phyloP scores from a whole-genome alignment of 306 rosid genomes.

The Sophora flavescens region DNA sequence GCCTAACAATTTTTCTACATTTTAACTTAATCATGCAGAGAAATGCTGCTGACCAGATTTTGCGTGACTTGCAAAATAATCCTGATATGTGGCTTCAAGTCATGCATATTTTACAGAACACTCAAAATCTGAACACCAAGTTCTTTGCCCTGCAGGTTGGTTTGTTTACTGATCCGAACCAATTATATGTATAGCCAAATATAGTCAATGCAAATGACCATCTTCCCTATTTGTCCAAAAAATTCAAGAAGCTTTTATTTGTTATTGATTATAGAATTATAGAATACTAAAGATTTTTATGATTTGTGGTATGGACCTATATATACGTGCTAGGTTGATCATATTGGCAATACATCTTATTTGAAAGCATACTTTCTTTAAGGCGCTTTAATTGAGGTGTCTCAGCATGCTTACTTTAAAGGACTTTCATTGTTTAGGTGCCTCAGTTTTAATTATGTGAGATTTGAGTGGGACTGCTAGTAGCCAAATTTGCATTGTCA shows the following conservation, averaged over 20 bases:
- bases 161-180: conserved; percentile 17
- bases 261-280: background rate
- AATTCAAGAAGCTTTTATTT: background rate
- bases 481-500: background rate
- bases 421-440: background rate
- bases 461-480: conserved; percentile 20
- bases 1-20: background rate
- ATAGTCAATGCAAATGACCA: conserved; percentile 4
- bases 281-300: background rate
- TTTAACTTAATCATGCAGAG: conserved; percentile 60
- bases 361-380: background rate
- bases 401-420: background rate
- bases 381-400: background rate
- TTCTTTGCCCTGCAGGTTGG: conserved; percentile 99
- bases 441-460: conserved; percentile 5
- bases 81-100: conserved; percentile 99
- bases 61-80: conserved; percentile 93
- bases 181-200: background rate
- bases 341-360: background rate
- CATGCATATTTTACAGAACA: conserved; percentile 88
- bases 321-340: conserved; percentile 22
- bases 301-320: background rate
- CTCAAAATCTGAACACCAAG: conserved; percentile 88
- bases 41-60: conserved; percentile 88
- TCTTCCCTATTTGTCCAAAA: background rate